Percentiles rank a stretch among this genome's conserved stretches.
Evolutionary conservation across 1,284 basidiomycete species (phyloP).

Genomic region (Apiotrichum gamsii): DNA sequence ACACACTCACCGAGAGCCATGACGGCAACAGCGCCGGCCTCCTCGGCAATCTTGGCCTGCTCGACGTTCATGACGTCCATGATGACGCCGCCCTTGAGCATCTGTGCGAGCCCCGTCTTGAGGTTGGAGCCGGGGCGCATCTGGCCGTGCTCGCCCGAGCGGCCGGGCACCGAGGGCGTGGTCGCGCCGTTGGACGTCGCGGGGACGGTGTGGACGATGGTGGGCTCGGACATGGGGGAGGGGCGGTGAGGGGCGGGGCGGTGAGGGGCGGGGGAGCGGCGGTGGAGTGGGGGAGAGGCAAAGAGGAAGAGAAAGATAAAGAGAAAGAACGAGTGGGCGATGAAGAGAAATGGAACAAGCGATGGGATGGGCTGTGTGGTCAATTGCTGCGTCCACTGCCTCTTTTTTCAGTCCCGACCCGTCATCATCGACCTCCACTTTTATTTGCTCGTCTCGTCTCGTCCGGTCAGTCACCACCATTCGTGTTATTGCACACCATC

Average conservation of each 20-base stretch:
- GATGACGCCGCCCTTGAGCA: conserved; percentile 83
- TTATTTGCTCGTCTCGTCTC: no score
- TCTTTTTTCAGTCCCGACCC: no score
- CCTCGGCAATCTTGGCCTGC: conserved; percentile 88
- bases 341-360: neutral
- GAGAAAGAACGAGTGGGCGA: neutral
- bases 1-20: conserved; percentile 69
- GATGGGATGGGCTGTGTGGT: no score
- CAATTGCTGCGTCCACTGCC: no score
- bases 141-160: conserved; percentile 34
- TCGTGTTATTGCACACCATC: no score
- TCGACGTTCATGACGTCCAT: conserved; percentile 65
- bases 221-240: conserved; percentile 17
- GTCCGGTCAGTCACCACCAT: no score
- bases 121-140: conserved; percentile 76
- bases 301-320: neutral
- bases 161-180: conserved; percentile 11
- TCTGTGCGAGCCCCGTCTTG: conserved; percentile 89
- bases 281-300: neutral
- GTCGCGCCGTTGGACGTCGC: conserved; percentile 8
- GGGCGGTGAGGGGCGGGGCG: neutral
- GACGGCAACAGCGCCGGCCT: conserved; percentile 94
- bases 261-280: neutral
- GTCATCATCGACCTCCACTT: no score
- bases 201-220: conserved; percentile 10